Percentiles rank a stretch among this genome's conserved stretches.
phyloP scores from a whole-genome alignment of 2,329 filamentous ascomycete species.

The Arthrinium phaeospermum region DNA sequence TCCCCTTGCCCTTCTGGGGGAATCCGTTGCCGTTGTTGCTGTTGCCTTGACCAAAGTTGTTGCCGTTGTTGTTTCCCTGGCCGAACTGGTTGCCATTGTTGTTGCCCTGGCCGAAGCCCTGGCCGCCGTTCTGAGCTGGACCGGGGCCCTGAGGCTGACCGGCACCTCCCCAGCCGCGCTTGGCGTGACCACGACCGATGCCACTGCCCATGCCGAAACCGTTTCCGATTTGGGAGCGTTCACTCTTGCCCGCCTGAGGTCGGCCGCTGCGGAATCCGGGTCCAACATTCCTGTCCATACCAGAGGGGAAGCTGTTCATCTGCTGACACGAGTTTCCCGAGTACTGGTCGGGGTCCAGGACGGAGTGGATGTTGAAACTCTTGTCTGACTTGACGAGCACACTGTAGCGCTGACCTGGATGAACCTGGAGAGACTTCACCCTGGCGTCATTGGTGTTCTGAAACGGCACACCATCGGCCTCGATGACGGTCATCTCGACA shows the following conservation, averaged over 20 bases:
- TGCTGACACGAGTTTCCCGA: slow-evolving; percentile 20
- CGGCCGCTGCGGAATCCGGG: not conserved
- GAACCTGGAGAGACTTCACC: slow-evolving; percentile 10
- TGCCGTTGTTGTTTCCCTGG: not conserved
- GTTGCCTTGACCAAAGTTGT: not conserved
- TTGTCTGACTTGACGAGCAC: slow-evolving; percentile 7
- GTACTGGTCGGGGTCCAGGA: slow-evolving; percentile 19
- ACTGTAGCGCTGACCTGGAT: slow-evolving; percentile 20
- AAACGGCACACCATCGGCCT: slow-evolving; percentile 18
- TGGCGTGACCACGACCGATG: not conserved
- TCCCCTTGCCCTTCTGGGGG: not conserved
- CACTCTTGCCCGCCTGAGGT: not conserved
- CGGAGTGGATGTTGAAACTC: slow-evolving; percentile 17
- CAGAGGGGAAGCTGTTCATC: not conserved
- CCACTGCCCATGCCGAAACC: not conserved
- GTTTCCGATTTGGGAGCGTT: no score
- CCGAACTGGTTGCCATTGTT: not conserved
- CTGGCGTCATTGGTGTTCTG: not conserved
- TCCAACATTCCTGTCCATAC: not conserved
- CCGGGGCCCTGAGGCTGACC: not conserved
- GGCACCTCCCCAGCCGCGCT: not conserved
- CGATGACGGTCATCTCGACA: slow-evolving; percentile 19
- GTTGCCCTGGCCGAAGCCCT: not conserved
- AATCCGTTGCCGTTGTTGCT: not conserved
- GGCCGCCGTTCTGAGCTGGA: not conserved